Conservation (phyloP, 2,329 filamentous ascomycete genomes). For the Dactylonectria estremocensis region DNA sequence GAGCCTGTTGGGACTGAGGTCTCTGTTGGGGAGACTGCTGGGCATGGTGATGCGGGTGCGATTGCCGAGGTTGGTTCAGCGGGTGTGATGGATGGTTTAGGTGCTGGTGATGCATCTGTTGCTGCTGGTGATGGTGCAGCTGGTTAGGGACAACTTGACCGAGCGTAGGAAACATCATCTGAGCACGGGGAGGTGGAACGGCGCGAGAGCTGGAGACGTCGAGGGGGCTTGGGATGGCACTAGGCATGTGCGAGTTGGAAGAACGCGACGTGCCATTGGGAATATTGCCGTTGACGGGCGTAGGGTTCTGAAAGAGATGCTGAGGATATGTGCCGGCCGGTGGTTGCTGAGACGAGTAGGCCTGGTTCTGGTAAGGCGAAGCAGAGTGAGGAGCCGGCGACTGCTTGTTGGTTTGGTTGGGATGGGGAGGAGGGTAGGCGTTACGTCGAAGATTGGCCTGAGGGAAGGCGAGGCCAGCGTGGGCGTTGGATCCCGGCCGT, state of each 20-base stretch:
- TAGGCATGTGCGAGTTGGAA: constrained; percentile 63
- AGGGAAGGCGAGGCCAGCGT: constrained; percentile 68
- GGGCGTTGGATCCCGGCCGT: constrained; percentile 66
- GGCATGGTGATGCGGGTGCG: constrained; percentile 47
- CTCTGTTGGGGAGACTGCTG: constrained; percentile 52
- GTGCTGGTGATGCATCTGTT: constrained; percentile 52
- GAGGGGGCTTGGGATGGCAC: constrained; percentile 65
- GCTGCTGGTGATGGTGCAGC: constrained; percentile 60
- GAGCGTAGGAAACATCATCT: constrained; percentile 58
- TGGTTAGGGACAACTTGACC: constrained; percentile 61
- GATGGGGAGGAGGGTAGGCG: constrained; percentile 63
- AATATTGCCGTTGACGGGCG: constrained; percentile 64
- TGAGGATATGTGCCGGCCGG: constrained; percentile 65
- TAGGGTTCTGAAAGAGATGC: constrained; percentile 66
- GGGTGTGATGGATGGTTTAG: constrained; percentile 48
- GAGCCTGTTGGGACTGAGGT: constrained; percentile 57
- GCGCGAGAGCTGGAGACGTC: constrained; percentile 62
- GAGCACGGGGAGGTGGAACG: constrained; percentile 60
- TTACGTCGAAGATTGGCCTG: constrained; percentile 66
- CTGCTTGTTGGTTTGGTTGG: constrained; percentile 68
- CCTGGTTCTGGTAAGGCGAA: constrained; percentile 68
- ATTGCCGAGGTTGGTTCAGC: constrained; percentile 46
- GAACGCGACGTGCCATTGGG: constrained; percentile 63
- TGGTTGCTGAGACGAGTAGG: constrained; percentile 68
- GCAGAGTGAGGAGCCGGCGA: constrained; percentile 69